Base-by-base conservation (phyloP, 371 early-diverging fungal species). In the Actinomortierella wolfii region DNA sequence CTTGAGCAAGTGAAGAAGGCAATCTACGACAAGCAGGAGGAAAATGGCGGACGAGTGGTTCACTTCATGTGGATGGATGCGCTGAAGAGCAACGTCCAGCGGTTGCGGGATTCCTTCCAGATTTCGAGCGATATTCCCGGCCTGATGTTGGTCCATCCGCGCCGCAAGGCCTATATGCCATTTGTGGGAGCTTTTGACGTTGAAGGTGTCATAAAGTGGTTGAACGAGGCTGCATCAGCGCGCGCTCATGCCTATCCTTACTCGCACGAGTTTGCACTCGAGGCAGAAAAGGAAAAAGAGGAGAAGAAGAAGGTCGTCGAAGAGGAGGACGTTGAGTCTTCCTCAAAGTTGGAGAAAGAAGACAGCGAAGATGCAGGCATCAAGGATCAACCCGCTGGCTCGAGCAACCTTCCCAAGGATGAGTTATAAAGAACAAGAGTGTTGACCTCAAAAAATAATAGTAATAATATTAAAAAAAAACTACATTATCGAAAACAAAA, bases 111-210 rank as follows among this genome's bases (percentile, higher is more conserved):
- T 2, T 75, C 85, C 28, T 86, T 94, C 66, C 88, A 87, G 55
- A 71, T 92, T 49, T 80, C 87, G 28, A 86, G 87, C 54, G 88
- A 87, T 62, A 83, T 81, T 49, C 95, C 94, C 2, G 78, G 80
- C 2, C 62, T 90, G 47, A 76, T 95, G 56, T 81, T 88, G 39
- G 57, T 93, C 23, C 86, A 85, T 64, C 85, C 85, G 39, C 67
- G 76, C 24, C 89, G 87, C 69, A 82, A 86, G 50, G 81, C 85
- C 0, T 92, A 83, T 66, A 68, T 89, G 41, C 83, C 87, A 6
- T 88, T 87, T 61, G 69, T 89, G 21, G 94, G 92, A 2, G 83
- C 85, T 0, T 93, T 88, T 80, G 89, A 89, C 29, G 81, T 82
- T 28, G 67, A 79, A 11, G 79, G 80, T 7, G 76, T 94, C 20